phyloP scores from a whole-genome alignment of 768 basidiomycete species.

The Myochromella boudieri region DNA sequence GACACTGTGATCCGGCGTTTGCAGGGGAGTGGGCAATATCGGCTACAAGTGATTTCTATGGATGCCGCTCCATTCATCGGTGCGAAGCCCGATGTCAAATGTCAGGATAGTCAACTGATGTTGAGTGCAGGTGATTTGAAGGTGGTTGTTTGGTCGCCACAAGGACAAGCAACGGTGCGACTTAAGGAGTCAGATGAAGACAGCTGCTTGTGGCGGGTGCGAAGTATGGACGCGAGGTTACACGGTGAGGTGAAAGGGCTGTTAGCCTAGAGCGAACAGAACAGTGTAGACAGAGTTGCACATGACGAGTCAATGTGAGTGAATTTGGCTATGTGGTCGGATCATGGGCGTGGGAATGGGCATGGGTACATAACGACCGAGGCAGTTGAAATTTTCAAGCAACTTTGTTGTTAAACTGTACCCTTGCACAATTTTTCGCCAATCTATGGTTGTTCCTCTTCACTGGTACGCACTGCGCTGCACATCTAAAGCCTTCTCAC shows the following conservation, averaged over 20 bases:
- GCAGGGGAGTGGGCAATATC: constrained; percentile 40
- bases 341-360: constrained; percentile 8
- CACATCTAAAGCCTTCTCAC: too few species aligned
- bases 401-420: constrained; percentile 11
- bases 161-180: constrained; percentile 42
- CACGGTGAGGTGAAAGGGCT: constrained; percentile 43
- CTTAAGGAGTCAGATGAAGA: constrained; percentile 67
- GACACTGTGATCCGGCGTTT: constrained; percentile 54
- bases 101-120: constrained; percentile 12
- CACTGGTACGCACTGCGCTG: constrained; percentile 26
- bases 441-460: constrained; percentile 57
- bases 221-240: constrained; percentile 47
- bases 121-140: constrained; percentile 61
- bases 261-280: constrained; percentile 32
- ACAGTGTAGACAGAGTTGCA: too few species aligned
- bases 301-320: too few species aligned
- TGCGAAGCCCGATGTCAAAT: constrained; percentile 23
- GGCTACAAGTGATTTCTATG: constrained; percentile 51
- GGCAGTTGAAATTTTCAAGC: constrained; percentile 13
- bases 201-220: constrained; percentile 71
- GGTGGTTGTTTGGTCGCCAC: constrained; percentile 37
- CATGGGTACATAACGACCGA: background rate
- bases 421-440: constrained; percentile 19
- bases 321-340: too few species aligned
- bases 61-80: constrained; percentile 64